Evolutionary conservation across 306 rosid species (phyloP).

Genomic region (Abrus precatorius): DNA sequence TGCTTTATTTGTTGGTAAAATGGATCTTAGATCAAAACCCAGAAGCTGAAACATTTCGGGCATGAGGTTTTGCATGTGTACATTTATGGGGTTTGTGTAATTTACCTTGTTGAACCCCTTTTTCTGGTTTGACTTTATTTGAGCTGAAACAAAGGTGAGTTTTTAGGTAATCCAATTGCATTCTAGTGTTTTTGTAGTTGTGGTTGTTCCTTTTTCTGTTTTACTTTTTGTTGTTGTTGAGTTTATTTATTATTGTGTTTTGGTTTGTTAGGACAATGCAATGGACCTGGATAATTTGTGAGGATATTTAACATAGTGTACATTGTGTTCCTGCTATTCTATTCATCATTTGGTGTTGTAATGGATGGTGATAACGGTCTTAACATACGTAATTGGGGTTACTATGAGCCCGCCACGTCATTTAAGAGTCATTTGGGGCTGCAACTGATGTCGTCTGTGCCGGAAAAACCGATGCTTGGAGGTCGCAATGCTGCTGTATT

Average conservation of each 20-base stretch:
- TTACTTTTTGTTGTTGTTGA: conserved; percentile 11
- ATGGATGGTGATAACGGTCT: conserved; percentile 94
- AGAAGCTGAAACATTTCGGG: conserved; percentile 44
- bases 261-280: conserved; percentile 44
- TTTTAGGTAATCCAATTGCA: conserved; percentile 27
- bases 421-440: conserved; percentile 84
- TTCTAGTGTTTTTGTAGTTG: neutral
- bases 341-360: conserved; percentile 48
- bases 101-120: conserved; percentile 10
- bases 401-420: conserved; percentile 78
- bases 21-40: conserved; percentile 52
- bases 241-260: conserved; percentile 11
- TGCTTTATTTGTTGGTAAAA: conserved; percentile 5
- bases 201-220: neutral
- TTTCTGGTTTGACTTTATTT: conserved; percentile 50
- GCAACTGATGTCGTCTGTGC: conserved; percentile 90
- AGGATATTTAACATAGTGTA: conserved; percentile 42
- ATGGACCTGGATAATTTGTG: conserved; percentile 43
- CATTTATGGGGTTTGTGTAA: conserved; percentile 47
- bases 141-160: conserved; percentile 47
- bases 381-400: conserved; percentile 95
- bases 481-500: conserved; percentile 72
- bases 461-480: conserved; percentile 72
- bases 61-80: conserved; percentile 40
- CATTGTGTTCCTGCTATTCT: conserved; percentile 46